Conservation (phyloP, 768 basidiomycete genomes). For the Boletus sp. region DNA sequence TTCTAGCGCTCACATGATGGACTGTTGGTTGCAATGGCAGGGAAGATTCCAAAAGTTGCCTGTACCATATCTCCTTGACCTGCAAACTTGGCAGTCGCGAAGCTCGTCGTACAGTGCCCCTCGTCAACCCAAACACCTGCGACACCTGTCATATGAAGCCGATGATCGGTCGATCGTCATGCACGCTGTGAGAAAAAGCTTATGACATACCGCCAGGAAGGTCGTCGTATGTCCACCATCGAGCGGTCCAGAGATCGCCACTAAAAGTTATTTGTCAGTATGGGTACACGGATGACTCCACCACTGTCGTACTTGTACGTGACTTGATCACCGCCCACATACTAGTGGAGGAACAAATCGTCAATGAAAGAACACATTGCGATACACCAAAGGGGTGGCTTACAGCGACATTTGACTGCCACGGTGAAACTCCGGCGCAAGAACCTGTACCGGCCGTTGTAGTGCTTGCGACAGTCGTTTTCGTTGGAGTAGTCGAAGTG, state of each 20-base stretch:
- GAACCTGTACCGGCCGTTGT: constrained; percentile 21
- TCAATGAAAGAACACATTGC: not conserved
- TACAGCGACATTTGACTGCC: constrained; percentile 42
- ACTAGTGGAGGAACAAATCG: constrained; percentile 28
- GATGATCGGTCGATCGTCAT: not conserved
- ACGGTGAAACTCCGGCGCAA: constrained; percentile 45
- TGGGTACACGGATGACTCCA: not conserved
- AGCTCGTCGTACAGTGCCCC: constrained; percentile 7
- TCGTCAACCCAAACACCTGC: constrained; percentile 19
- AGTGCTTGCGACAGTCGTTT: constrained; percentile 1
- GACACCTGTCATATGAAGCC: not conserved
- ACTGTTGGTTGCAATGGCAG: not conserved
- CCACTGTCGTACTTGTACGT: constrained; percentile 38
- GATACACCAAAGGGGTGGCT: constrained; percentile 9
- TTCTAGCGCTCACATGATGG: not conserved
- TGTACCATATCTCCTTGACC: not conserved
- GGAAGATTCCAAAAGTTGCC: not conserved
- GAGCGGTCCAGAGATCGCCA: constrained; percentile 49
- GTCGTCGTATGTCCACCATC: constrained; percentile 48
- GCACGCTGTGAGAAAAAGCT: not conserved
- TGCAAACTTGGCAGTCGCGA: constrained; percentile 1
- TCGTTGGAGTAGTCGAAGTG: constrained; percentile 7
- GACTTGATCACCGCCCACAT: constrained; percentile 44
- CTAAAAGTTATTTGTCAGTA: constrained; percentile 22
- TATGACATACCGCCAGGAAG: constrained; percentile 30